These are phyloP conservation scores for Senecio squalidus DNA, from an alignment of 140 eudicot genomes.

Conservation along the genomic window DNA sequence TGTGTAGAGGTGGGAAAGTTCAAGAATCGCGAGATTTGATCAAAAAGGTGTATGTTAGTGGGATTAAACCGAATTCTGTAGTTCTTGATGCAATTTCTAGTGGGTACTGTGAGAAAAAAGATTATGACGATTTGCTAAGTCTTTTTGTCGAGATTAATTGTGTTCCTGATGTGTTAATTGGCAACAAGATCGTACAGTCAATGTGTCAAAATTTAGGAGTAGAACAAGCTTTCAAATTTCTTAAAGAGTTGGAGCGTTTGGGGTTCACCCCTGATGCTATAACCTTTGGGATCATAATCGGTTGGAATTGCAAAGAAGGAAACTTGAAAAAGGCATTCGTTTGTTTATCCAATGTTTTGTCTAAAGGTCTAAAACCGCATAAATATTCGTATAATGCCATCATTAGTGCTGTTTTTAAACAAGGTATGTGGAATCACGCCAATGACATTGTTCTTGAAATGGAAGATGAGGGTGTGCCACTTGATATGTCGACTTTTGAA, in stretches of 20 bases:
- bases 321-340: constrained; percentile 54
- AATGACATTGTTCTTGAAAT: constrained; percentile 65
- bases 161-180: constrained; percentile 42
- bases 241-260: constrained; percentile 46
- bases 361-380: constrained; percentile 66
- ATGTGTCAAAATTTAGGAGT: constrained; percentile 52
- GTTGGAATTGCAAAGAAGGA: constrained; percentile 61
- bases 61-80: constrained; percentile 44
- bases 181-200: constrained; percentile 62
- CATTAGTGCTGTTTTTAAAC: constrained; percentile 58
- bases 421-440: constrained; percentile 59
- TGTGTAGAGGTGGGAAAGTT: constrained; percentile 58
- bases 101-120: constrained; percentile 72
- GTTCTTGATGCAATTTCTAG: constrained; percentile 49
- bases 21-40: constrained; percentile 69
- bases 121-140: constrained; percentile 60
- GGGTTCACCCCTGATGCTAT: constrained; percentile 60
- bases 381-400: constrained; percentile 61
- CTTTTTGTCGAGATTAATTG: constrained; percentile 46
- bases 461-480: constrained; percentile 54
- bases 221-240: constrained; percentile 38
- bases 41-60: constrained; percentile 36
- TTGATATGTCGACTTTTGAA: constrained; percentile 50
- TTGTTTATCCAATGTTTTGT: constrained; percentile 46
- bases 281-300: constrained; percentile 68